Conservation (phyloP, 78 protist genomes). For the Dictyostelium intermedium region DNA sequence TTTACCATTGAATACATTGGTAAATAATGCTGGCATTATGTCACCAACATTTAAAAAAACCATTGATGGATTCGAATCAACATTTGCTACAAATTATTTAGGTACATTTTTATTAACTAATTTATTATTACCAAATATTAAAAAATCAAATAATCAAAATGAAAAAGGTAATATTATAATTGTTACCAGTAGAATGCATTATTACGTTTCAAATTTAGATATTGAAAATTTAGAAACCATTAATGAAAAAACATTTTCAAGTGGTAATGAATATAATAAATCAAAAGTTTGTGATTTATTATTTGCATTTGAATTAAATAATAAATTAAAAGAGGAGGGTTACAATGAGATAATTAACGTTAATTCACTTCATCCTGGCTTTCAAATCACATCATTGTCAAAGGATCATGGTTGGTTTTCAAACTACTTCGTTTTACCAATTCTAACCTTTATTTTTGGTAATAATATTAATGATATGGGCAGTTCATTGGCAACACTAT, state of each 20-base stretch:
- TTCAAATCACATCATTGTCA: background rate
- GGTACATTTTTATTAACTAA: slow-evolving; percentile 46
- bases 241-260: background rate
- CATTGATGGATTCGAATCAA: slow-evolving; percentile 9
- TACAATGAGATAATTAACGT: slow-evolving; percentile 24
- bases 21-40: slow-evolving; percentile 68
- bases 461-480: background rate
- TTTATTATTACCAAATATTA: background rate
- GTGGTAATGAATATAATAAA: background rate
- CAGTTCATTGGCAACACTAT: background rate
- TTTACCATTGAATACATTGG: slow-evolving; percentile 1
- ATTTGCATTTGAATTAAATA: slow-evolving; percentile 26
- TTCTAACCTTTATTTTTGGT: background rate
- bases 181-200: background rate
- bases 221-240: background rate
- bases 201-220: background rate
- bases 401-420: background rate
- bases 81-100: slow-evolving; percentile 43
- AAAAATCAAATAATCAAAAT: background rate
- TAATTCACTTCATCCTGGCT: slow-evolving; percentile 58
- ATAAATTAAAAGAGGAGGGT: background rate
- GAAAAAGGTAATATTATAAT: slow-evolving; percentile 7
- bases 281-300: slow-evolving; percentile 36
- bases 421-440: background rate
- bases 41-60: background rate